Percentiles rank a stretch among this genome's conserved stretches.
These are phyloP conservation scores for Brettanomyces bruxellensis DNA, from an alignment of 805 yeast species.

Conservation along the genomic window DNA sequence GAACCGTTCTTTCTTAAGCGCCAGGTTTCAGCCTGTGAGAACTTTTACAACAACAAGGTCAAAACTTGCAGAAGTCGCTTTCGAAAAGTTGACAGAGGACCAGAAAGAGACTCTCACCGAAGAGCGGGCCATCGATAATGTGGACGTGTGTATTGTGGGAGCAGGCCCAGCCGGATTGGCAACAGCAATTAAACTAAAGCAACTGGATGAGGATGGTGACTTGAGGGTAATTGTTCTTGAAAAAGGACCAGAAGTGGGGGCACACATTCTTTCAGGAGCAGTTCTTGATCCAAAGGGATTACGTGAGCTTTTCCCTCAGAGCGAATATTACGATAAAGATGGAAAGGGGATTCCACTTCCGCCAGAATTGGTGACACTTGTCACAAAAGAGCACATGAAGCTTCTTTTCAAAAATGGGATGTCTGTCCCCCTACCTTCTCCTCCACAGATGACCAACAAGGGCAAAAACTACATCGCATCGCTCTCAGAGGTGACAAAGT, in stretches of 20 bases:
- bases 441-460: slow-evolving; percentile 79
- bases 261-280: slow-evolving; percentile 90
- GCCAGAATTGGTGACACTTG: slow-evolving; percentile 63
- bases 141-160: slow-evolving; percentile 93
- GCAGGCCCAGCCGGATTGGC: slow-evolving; percentile 98
- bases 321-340: slow-evolving; percentile 40
- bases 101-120: slow-evolving; percentile 39
- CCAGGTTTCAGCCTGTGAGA: background rate
- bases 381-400: slow-evolving; percentile 65
- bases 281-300: slow-evolving; percentile 87
- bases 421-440: slow-evolving; percentile 77
- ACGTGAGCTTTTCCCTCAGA: slow-evolving; percentile 71
- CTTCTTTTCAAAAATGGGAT: slow-evolving; percentile 46
- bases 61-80: slow-evolving; percentile 13
- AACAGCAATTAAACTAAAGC: slow-evolving; percentile 84
- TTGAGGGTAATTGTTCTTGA: slow-evolving; percentile 84
- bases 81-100: slow-evolving; percentile 29
- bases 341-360: slow-evolving; percentile 70
- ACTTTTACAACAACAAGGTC: background rate
- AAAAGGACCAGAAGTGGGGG: slow-evolving; percentile 88
- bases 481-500: slow-evolving; percentile 68
- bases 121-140: slow-evolving; percentile 75
- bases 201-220: slow-evolving; percentile 57
- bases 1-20: background rate
- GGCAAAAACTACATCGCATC: slow-evolving; percentile 82